These are phyloP conservation scores for Iberis pinnata DNA, from an alignment of 345 rosid genomes.

Conservation along the genomic window DNA sequence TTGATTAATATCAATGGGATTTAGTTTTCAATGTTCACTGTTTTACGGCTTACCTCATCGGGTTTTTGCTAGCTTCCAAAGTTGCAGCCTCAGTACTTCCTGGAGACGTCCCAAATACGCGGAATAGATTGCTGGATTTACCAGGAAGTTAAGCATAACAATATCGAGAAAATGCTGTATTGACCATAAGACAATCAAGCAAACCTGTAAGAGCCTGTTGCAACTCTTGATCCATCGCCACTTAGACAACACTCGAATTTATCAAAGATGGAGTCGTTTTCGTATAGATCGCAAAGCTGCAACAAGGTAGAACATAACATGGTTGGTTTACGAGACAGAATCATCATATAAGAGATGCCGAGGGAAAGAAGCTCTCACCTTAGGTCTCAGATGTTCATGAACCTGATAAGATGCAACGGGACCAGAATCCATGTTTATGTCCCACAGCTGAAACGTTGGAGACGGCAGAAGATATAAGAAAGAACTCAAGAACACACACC, in stretches of 20 bases:
- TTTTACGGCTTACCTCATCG: slow-evolving; percentile 69
- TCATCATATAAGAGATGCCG: slow-evolving; percentile 10
- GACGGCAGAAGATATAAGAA: slow-evolving; percentile 17
- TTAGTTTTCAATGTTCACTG: slow-evolving; percentile 1
- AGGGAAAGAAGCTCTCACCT: slow-evolving; percentile 38
- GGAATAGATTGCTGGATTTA: slow-evolving; percentile 81
- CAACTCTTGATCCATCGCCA: slow-evolving; percentile 88
- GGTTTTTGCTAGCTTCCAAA: slow-evolving; percentile 99
- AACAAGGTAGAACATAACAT: not conserved
- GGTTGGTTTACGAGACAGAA: slow-evolving; percentile 12
- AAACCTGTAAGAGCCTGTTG: slow-evolving; percentile 98
- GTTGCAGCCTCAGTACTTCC: slow-evolving; percentile 87
- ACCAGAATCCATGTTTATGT: slow-evolving; percentile 99
- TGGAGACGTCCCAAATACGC: slow-evolving; percentile 70
- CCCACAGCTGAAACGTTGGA: slow-evolving; percentile 58
- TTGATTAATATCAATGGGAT: slow-evolving; percentile 4
- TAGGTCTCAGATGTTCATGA: slow-evolving; percentile 91
- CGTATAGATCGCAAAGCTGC: slow-evolving; percentile 95
- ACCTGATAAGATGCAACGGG: slow-evolving; percentile 95
- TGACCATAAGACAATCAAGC: slow-evolving; percentile 22
- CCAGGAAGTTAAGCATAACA: not conserved
- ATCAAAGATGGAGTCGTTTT: slow-evolving; percentile 97
- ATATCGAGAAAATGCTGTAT: not conserved
- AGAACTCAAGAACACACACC: not conserved
- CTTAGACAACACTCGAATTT: slow-evolving; percentile 98